Evolutionary conservation across 768 basidiomycete species (phyloP).

Genomic region (Amanita subjunquillea): DNA sequence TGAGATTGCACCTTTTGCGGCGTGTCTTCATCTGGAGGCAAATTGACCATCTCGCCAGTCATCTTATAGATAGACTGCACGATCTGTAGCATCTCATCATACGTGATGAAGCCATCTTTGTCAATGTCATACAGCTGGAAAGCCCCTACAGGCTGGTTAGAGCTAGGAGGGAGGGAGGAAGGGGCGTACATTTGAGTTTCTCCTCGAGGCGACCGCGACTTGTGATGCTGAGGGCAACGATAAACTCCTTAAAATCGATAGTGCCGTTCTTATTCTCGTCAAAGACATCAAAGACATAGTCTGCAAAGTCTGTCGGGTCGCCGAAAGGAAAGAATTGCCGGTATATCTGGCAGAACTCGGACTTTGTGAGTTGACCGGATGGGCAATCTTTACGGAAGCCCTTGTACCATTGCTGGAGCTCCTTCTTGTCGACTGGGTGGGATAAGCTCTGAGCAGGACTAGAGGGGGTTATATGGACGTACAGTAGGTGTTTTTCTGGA

Average conservation of each 20-base stretch:
- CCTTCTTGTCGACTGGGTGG: slow-evolving; percentile 84
- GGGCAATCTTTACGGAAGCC: slow-evolving; percentile 99
- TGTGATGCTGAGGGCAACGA: slow-evolving; percentile 93
- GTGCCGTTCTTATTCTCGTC: slow-evolving; percentile 92
- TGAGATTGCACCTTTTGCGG: slow-evolving; percentile 71
- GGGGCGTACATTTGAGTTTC: slow-evolving; percentile 87
- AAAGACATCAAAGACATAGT: slow-evolving; percentile 98
- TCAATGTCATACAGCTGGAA: slow-evolving; percentile 99
- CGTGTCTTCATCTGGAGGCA: slow-evolving; percentile 98
- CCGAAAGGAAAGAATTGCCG: slow-evolving; percentile 99
- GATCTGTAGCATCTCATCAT: slow-evolving; percentile 98
- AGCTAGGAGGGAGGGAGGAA: slow-evolving; percentile 6
- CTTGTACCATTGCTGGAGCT: slow-evolving; percentile 99
- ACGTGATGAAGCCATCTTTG: slow-evolving; percentile 95
- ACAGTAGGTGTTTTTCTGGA: slow-evolving; percentile 99
- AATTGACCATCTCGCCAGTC: slow-evolving; percentile 99
- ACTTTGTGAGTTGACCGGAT: slow-evolving; percentile 90
- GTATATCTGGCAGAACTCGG: slow-evolving; percentile 95
- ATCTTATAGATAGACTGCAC: slow-evolving; percentile 99
- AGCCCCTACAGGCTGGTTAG: slow-evolving; percentile 62
- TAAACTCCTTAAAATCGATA: slow-evolving; percentile 99
- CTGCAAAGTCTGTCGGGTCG: slow-evolving; percentile 92
- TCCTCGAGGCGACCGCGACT: slow-evolving; percentile 90
- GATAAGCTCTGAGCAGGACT: slow-evolving; percentile 3
- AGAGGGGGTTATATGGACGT: slow-evolving; percentile 16